Conservation (phyloP, 257 asterid species). For the Vinca minor region DNA sequence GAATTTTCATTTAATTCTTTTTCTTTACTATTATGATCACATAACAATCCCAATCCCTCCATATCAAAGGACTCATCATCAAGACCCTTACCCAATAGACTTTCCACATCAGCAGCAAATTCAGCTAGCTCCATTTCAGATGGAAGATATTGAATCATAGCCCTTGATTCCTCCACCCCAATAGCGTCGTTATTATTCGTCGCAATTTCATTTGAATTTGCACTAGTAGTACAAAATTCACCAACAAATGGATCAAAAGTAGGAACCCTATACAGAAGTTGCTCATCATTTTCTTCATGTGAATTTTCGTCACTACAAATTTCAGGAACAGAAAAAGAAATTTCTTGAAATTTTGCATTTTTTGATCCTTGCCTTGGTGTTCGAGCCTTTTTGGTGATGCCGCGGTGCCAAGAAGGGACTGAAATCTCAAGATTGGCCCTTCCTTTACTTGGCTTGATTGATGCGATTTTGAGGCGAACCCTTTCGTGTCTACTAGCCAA, state of each 20-base stretch:
- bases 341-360: slow-evolving; percentile 13
- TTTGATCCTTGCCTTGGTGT: slow-evolving; percentile 42
- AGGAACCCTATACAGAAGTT: slow-evolving; percentile 64
- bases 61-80: slow-evolving; percentile 54
- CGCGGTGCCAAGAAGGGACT: slow-evolving; percentile 48
- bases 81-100: slow-evolving; percentile 62
- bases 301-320: slow-evolving; percentile 48
- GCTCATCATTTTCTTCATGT: slow-evolving; percentile 50
- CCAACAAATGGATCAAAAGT: too few species aligned
- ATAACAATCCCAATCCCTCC: slow-evolving; percentile 55
- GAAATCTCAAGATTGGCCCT: too few species aligned
- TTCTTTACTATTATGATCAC: too few species aligned
- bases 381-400: slow-evolving; percentile 61
- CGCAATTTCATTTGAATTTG: slow-evolving; percentile 20
- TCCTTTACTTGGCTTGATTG: slow-evolving; percentile 21
- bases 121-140: slow-evolving; percentile 76
- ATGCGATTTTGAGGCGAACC: slow-evolving; percentile 54
- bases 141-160: slow-evolving; percentile 31
- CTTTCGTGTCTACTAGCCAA: slow-evolving; percentile 64
- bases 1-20: slow-evolving; percentile 16
- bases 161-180: slow-evolving; percentile 12
- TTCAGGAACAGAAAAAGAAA: slow-evolving; percentile 59
- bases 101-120: slow-evolving; percentile 76
- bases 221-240: too few species aligned
- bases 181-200: too few species aligned